Conservation (phyloP, 192 early-diverging fungal genomes). For the Geosiphon pyriformis region DNA sequence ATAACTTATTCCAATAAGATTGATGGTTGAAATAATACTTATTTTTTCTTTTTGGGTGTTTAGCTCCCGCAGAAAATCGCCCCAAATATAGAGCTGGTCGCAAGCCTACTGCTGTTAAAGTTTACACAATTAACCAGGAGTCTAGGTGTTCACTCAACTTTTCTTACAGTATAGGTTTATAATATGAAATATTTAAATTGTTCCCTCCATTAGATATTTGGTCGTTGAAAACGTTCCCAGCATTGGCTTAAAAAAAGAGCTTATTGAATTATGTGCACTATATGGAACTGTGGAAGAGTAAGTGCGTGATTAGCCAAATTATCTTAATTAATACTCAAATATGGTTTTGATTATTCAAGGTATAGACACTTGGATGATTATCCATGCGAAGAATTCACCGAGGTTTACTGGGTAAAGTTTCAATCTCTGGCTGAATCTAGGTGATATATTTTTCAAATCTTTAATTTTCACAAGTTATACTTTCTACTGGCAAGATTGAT, state of each 20-base stretch:
- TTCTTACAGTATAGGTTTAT: background rate
- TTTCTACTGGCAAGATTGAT: too few relatives aligned
- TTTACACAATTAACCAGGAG: slow-evolving; percentile 26
- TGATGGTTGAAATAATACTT: too few relatives aligned
- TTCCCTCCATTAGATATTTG: slow-evolving; percentile 21
- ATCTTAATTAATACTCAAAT: too few relatives aligned
- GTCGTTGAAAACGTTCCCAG: slow-evolving; percentile 27
- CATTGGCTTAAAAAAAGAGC: slow-evolving; percentile 19
- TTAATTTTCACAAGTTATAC: background rate
- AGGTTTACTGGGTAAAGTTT: slow-evolving; percentile 32
- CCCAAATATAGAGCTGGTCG: slow-evolving; percentile 25
- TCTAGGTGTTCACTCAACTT: slow-evolving; percentile 8
- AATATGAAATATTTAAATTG: background rate
- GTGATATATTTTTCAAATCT: background rate
- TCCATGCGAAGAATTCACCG: slow-evolving; percentile 21
- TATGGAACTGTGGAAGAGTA: slow-evolving; percentile 28
- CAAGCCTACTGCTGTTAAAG: slow-evolving; percentile 25
- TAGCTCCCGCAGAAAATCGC: slow-evolving; percentile 22
- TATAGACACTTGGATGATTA: slow-evolving; percentile 27
- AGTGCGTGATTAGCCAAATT: background rate
- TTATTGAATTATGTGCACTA: slow-evolving; percentile 18
- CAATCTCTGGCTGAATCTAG: slow-evolving; percentile 27
- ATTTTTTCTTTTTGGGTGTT: too few relatives aligned
- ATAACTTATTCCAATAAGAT: too few relatives aligned
- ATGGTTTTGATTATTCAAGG: slow-evolving; percentile 1